Base-by-base conservation (phyloP, 1,284 basidiomycete genomes). In the Boletus mariae region DNA sequence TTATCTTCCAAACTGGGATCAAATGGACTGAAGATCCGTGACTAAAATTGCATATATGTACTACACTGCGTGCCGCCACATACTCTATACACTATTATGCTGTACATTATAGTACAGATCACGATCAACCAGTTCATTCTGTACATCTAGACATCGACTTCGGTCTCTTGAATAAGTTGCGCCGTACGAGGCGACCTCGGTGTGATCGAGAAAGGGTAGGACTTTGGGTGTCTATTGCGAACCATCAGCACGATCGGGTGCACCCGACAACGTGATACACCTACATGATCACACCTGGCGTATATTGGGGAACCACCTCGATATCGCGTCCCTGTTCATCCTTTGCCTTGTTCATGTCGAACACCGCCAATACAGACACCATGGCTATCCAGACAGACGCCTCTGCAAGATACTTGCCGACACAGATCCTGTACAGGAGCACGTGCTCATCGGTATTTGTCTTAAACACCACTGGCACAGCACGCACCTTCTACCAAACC, bases 281-380 rank as follows among this genome's bases (percentile, higher is more conserved):
- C 31, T 56, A 77, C 80, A 77, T 79, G 57, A 83, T 80, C 0
- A 80, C 78, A 12, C 79, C 79, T 5, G 74, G 76, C 2, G 77
- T 80, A 46, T 72, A 75, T n/a, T 75, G 60, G 9, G 78, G 79
- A 43, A 74, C 72, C 35, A 77, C 55, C 8, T 59, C 57, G 3
- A 68, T 35, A 40, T 59, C 61, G 11, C 71, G 63, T 7, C 59
- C 61, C 0, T 48, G 15, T 25, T 67, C 69, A 49, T 77, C 71
- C 12, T 64, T 60, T 0, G 67, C 70, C 46, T 69, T 65, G 29
- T 57, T 48, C 23, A 78, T 69, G 29, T 73, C 51, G 49, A 78
- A 76, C 2, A 67, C 65, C 1, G 70, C 65, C 55, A 77, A 59
- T 6, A 77, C 69, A 41, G 69, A 73, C 20, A 74, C 75, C 45